phyloP scores from a whole-genome alignment of 2,329 filamentous ascomycete species.

The Fusarium scirpi region DNA sequence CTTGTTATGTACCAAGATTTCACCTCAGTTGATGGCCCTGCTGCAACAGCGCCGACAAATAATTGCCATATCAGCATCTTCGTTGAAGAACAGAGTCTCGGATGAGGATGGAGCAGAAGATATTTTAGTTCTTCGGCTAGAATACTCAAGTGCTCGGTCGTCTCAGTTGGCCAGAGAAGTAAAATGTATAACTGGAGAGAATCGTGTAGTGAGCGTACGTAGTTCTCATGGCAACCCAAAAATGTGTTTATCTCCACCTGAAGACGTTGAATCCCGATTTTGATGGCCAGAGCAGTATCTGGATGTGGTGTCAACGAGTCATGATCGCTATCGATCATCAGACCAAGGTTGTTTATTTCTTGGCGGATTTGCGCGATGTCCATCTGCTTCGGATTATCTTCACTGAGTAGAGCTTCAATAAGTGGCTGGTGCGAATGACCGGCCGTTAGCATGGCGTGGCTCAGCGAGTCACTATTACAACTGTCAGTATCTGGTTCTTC shows the following conservation, averaged over 20 bases:
- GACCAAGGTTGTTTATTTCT: neutral
- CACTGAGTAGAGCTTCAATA: constrained; percentile 24
- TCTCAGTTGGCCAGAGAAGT: constrained; percentile 21
- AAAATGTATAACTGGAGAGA: constrained; percentile 22
- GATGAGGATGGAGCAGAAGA: constrained; percentile 9
- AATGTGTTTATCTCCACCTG: constrained; percentile 17
- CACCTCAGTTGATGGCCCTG: neutral
- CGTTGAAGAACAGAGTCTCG: constrained; percentile 34
- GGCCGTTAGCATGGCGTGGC: constrained; percentile 4
- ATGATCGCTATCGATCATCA: constrained; percentile 2
- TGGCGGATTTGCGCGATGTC: constrained; percentile 12
- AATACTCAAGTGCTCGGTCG: accelerated
- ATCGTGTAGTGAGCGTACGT: constrained; percentile 23
- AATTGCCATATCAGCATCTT: constrained; percentile 38
- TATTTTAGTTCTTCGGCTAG: constrained; percentile 18
- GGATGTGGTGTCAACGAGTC: accelerated
- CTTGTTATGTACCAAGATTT: constrained; percentile 13
- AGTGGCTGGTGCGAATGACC: constrained; percentile 22
- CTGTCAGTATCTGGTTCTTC: accelerated
- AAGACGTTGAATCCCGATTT: constrained; percentile 7
- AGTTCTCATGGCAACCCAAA: constrained; percentile 6
- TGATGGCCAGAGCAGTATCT: neutral
- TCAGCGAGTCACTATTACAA: constrained; percentile 24
- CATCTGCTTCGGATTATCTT: neutral
- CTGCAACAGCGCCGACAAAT: constrained; percentile 37